Evolutionary conservation across 306 rosid species (phyloP), one percentile per base, ranked within the genome.

Genomic region (Glycine latifolia): DNA sequence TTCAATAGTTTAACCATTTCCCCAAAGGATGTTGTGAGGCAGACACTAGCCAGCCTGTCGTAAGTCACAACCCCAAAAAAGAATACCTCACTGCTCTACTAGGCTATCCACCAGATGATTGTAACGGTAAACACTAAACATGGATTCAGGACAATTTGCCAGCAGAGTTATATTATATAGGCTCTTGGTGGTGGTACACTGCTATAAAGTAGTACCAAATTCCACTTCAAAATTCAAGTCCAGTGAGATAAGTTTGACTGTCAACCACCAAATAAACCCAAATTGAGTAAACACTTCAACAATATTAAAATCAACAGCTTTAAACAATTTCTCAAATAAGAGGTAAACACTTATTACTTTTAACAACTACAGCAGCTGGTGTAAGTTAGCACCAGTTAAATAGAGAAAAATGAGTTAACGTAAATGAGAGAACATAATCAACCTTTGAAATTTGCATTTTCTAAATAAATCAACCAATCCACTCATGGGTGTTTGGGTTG

Each of bases 31-130:
- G 52, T 73, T 58, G 81, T 74, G 73, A 59, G 69, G 56, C 79
- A 66, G 76, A 70, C 59, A 80, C 71, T 47, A 47, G 61, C 84
- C 86, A 87, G 79, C 66, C 88, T 85, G 85, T 76, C 83, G 82
- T 37, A 54, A 62, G 77, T 82, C 84, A 81, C 78, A 74, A 48
- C 79, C 81, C 74, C 8, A 50, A 77, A 69, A 59, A 77, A 55
- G 74, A 72, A 83, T 73, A 67, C 77, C 31, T 74, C 81, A 10
- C 72, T 59, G 72, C 56, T 81, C 75, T 54, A 16, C 53, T 43
- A 8, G 69, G 43, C 46, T 10, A 83, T 65, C 44, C 75, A 31
- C 41, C 53, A 41, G 75, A 84, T 81, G 75, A 84, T 65, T 79
- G 85, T 46, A 85, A 82, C 72, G 41, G 49, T 75, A 71, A 43